A percentile compares a stretch with the other conserved stretches of the same genome.
phyloP scores from a whole-genome alignment of 2,329 filamentous ascomycete species.

The Colletotrichum tanaceti region DNA sequence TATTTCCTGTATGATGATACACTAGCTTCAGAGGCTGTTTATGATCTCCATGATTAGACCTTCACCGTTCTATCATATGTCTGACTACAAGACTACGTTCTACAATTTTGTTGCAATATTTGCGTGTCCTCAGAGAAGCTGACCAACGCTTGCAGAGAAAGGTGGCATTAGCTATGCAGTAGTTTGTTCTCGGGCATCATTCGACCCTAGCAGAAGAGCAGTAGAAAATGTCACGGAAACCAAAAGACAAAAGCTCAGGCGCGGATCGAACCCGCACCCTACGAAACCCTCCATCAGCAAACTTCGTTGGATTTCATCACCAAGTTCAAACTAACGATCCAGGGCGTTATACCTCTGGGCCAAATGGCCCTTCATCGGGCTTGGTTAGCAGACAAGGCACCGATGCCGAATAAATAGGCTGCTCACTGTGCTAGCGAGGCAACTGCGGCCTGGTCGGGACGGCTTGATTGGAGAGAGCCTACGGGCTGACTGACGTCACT shows the following conservation, averaged over 20 bases:
- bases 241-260: constrained; percentile 3
- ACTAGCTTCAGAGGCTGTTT: constrained; percentile 60
- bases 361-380: constrained; percentile 5
- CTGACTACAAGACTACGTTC: constrained; percentile 21
- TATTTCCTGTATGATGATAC: constrained; percentile 53
- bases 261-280: constrained; percentile 2
- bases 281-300: constrained; percentile 13
- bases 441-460: neutral
- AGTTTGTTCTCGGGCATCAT: too few species aligned
- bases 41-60: constrained; percentile 57
- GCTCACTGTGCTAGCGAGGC: neutral
- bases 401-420: neutral
- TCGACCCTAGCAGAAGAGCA: too few species aligned
- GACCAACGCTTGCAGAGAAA: neutral
- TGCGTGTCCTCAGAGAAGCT: neutral
- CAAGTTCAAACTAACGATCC: constrained; percentile 12
- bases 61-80: constrained; percentile 49
- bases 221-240: neutral
- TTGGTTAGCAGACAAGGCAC: constrained; percentile 1
- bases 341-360: constrained; percentile 7
- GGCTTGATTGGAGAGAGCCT: neutral
- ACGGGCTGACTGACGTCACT: neutral
- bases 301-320: constrained; percentile 9
- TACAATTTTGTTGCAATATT: neutral
- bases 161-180: neutral